Evolutionary conservation across 2,329 filamentous ascomycete species (phyloP), one percentile per base, ranked within the genome.

Genomic region (Fusarium begoniae): DNA sequence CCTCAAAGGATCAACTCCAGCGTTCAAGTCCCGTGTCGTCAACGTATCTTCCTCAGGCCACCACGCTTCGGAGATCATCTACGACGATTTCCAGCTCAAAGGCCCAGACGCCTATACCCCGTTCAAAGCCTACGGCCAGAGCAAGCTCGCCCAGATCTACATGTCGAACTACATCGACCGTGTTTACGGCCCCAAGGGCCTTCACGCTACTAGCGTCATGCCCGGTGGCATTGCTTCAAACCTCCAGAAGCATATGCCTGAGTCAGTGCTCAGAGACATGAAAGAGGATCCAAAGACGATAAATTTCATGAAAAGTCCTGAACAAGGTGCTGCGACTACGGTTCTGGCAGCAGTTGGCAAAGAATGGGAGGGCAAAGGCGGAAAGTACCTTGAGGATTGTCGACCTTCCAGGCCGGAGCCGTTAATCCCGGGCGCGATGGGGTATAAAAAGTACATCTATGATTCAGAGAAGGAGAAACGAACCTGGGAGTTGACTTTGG

Each of bases 11-110:
- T 73, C 81, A 2, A 84, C 83, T 0, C 77, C 83, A 0, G 70
- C 76, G 0, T 86, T 85, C 55, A 74, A 82, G 26, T 87, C 84
- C 3, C 83, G 88, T 7, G 84, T 89, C 10, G 82, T 90, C 50
- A 77, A 80, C 10, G 77, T 89, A 3, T 82, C 85, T 2, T 85
- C 84, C 5, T 72, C 81, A 0, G 86, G 77, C 9, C 87, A 89
- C 30, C 43, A 64, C 4, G 35, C 50, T 9, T 37, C 45, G 13
- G 45, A 63, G 10, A 63, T 57, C 28, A 53, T 67, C 41, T 59
- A 55, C 20, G 47, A 68, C 18, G 68, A 77, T 32, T 70, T 74
- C 47, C 66, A 74, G n/a, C 47, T 50, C 22, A 67, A 72, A 30
- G 53, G 63, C 7, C 59, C 63, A 6, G 68, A 55, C 2, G 14